These are phyloP conservation scores for Desmodesmus armatus DNA, from an alignment of 139 green algal genomes.

Conservation along the genomic window DNA sequence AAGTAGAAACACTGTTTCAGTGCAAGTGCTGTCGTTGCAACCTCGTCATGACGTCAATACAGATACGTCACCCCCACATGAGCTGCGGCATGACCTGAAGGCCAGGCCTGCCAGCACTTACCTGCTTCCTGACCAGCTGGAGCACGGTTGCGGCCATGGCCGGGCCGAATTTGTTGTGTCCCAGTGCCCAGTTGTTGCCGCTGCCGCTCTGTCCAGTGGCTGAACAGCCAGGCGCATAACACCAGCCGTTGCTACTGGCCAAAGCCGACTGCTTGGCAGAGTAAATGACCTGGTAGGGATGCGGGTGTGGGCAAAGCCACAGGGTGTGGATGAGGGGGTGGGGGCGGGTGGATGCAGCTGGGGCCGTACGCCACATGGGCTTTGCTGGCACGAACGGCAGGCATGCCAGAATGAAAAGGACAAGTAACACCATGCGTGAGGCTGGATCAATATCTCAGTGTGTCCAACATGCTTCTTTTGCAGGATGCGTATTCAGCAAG, in stretches of 20 bases:
- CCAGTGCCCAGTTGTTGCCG: conserved; percentile 92
- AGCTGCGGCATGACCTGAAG: too few relatives aligned
- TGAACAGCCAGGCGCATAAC: conserved; percentile 54
- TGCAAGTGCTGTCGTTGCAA: too few relatives aligned
- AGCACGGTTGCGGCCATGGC: conserved; percentile 50
- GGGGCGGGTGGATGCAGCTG: background rate
- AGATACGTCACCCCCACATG: too few relatives aligned
- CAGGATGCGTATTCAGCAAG: too few relatives aligned
- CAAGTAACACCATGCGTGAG: background rate
- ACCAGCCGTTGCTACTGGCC: conserved; percentile 58
- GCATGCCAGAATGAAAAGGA: background rate
- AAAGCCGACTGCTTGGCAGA: conserved; percentile 33
- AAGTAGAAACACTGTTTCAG: too few relatives aligned
- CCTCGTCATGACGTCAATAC: too few relatives aligned
- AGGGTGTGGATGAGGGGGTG: too few relatives aligned
- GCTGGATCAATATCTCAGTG: too few relatives aligned
- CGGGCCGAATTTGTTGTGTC: conserved; percentile 74
- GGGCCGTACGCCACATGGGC: background rate
- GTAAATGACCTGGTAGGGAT: conserved; percentile 54
- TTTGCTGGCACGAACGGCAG: background rate
- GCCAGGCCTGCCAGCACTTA: too few relatives aligned
- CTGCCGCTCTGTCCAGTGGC: conserved; percentile 74
- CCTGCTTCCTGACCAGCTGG: conserved; percentile 75
- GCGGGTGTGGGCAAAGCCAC: background rate
- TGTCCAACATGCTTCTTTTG: too few relatives aligned